Evolutionary conservation across 306 rosid genomes (phyloP), one percentile per base, ranked within the genome.

Genomic region (Myrica gale): DNA sequence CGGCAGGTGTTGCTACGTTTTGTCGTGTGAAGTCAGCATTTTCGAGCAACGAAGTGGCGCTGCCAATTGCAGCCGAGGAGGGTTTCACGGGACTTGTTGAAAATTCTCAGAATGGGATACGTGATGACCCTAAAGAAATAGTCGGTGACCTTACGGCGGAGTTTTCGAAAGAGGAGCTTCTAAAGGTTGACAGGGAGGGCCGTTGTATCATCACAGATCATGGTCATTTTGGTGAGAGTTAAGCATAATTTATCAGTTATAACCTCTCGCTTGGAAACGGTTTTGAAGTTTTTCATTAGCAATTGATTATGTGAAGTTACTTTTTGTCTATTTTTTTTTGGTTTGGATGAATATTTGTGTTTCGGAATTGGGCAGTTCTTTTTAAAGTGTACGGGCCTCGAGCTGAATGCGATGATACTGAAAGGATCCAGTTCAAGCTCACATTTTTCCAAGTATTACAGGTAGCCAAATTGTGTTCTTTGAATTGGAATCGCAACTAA

Each of bases 371-470:
- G 76, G 46, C 76, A 95, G 97, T 95, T 84, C 90, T 92, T 76
- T 95, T 92, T 86, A 95, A 95, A 67, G 21, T 95, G 72, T 92
- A 95, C 74, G 97, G 97, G 47, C 99, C 97, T 79, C 89, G 97
- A 81, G 99, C 97, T 80, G 89, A 47, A 77, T 55, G 89, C 53
- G 92, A 95, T 82, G 96, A 92, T 76, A 68, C 79, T 1, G 93
- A 95, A 61, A 92, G 98, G 91, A 84, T 85, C 56, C 86, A 82
- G 78, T 95, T 90, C 72, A 92, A 95, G 88, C 77, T 87, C 71
- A 87, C 58, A 0, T 95, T 92, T 86, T 92, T 55, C 91, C 84
- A 81, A 75, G 82, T 88, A 61, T 84, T 95, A 65, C 91, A 92
- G 98, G 99, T 92, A 86, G 37, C 39, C 37, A 71, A 76, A 47